A percentile compares a stretch with the other conserved stretches of the same genome.
These are phyloP conservation scores for Metschnikowia amazonensis DNA, from an alignment of 805 yeast species.

Conservation along the genomic window DNA sequence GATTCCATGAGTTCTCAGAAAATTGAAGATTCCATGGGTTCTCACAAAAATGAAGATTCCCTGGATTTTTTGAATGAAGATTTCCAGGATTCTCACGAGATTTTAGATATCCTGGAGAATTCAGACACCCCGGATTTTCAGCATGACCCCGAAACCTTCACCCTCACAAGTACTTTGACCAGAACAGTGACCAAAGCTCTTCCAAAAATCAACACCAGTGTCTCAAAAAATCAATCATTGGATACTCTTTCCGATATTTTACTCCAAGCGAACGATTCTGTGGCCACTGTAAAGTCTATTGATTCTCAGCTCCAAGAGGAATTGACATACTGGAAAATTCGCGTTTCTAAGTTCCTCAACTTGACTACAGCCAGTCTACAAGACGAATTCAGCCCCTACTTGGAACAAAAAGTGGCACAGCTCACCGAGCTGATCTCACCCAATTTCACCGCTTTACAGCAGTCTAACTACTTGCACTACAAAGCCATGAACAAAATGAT, in stretches of 20 bases:
- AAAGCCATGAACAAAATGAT: slow-evolving; percentile 30
- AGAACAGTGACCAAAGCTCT: slow-evolving; percentile 6
- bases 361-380: slow-evolving; percentile 33
- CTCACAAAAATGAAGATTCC: not conserved
- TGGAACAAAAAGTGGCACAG: slow-evolving; percentile 23
- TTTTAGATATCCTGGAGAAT: too few relatives aligned
- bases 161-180: slow-evolving; percentile 8
- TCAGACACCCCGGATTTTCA: too few relatives aligned
- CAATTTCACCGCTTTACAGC: slow-evolving; percentile 28
- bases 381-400: slow-evolving; percentile 28
- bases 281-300: not conserved
- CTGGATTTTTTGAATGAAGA: not conserved
- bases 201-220: not conserved
- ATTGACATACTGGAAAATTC: slow-evolving; percentile 29
- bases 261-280: not conserved
- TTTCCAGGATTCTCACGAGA: too few relatives aligned
- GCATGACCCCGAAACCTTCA: not conserved
- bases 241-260: not conserved
- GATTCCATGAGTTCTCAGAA: not conserved
- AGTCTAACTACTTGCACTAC: slow-evolving; percentile 27
- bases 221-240: not conserved
- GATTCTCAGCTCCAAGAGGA: slow-evolving; percentile 24
- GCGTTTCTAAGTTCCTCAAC: slow-evolving; percentile 32
- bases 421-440: slow-evolving; percentile 25
- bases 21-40: too few relatives aligned